These are phyloP conservation scores for Dictyophora rubrovolvata DNA, from an alignment of 768 basidiomycete genomes.

Conservation along the genomic window DNA sequence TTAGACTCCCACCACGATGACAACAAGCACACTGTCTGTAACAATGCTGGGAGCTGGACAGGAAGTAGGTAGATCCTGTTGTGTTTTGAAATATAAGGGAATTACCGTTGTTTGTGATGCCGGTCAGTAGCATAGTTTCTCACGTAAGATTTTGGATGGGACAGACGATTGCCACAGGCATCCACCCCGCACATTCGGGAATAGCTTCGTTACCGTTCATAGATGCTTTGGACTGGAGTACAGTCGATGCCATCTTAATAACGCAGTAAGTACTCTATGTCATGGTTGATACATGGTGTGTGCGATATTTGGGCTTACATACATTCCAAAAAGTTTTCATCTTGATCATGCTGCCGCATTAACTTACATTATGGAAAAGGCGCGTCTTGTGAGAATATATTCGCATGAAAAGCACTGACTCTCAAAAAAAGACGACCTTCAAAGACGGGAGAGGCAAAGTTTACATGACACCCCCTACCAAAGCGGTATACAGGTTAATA, in stretches of 20 bases:
- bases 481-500: conserved; percentile 96
- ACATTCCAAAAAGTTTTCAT: conserved; percentile 59
- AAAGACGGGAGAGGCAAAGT: conserved; percentile 94
- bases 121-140: conserved; percentile 31
- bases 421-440: conserved; percentile 75
- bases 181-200: conserved; percentile 93
- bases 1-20: no score
- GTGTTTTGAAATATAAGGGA: conserved; percentile 90
- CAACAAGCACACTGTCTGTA: conserved; percentile 49
- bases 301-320: no score
- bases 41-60: conserved; percentile 93
- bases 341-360: conserved; percentile 94
- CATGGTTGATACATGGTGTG: background rate
- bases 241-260: conserved; percentile 89
- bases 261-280: conserved; percentile 57
- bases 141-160: background rate
- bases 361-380: conserved; percentile 97
- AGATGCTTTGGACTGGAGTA: conserved; percentile 96
- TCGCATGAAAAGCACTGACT: background rate
- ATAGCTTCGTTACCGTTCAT: conserved; percentile 94
- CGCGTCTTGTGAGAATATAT: conserved; percentile 20
- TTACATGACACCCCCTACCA: conserved; percentile 99
- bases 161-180: conserved; percentile 13
- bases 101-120: conserved; percentile 94
- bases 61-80: conserved; percentile 94